phyloP scores from a whole-genome alignment of 2,329 filamentous ascomycete genomes.

The Chaetomium sp. region DNA sequence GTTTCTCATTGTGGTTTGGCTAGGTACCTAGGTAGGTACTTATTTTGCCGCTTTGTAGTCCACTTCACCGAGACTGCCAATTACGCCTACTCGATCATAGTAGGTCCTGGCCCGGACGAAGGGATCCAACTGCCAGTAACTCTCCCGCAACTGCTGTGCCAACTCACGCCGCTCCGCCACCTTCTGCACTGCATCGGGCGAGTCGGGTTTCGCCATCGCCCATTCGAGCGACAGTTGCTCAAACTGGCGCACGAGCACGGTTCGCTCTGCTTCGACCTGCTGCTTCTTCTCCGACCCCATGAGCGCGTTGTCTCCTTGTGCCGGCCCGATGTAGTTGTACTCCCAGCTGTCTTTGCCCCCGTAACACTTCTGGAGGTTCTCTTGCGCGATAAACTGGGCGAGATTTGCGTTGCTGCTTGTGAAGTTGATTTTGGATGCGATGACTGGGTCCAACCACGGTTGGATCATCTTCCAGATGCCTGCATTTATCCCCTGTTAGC shows the following conservation, averaged over 20 bases:
- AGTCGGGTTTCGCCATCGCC: not conserved
- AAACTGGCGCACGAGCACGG: slow-evolving; percentile 18
- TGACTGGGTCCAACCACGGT: slow-evolving; percentile 26
- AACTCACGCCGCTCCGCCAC: not conserved
- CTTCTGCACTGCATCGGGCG: slow-evolving; percentile 7
- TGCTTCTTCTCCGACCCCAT: slow-evolving; percentile 22
- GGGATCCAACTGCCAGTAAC: slow-evolving; percentile 19
- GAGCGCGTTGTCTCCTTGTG: slow-evolving; percentile 11
- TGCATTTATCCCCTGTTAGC: not conserved
- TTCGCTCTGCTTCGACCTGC: slow-evolving; percentile 1
- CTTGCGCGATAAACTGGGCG: slow-evolving; percentile 11
- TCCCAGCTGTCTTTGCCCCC: slow-evolving; percentile 23
- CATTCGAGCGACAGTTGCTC: slow-evolving; percentile 21
- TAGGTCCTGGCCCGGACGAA: slow-evolving; percentile 21
- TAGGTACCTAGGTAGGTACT: no score
- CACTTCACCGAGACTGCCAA: not conserved
- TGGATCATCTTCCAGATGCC: slow-evolving; percentile 24
- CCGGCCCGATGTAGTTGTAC: slow-evolving; percentile 21
- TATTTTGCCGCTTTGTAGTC: slow-evolving; percentile 19
- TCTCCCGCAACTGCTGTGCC: slow-evolving; percentile 15
- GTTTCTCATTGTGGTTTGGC: not conserved
- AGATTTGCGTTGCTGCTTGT: slow-evolving; percentile 15
- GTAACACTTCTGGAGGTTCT: slow-evolving; percentile 21
- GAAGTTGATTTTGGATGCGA: slow-evolving; percentile 27
- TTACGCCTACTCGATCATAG: slow-evolving; percentile 18